Base-by-base conservation (phyloP, 2,329 filamentous ascomycete genomes). In the Tolypocladium pustulatum region DNA sequence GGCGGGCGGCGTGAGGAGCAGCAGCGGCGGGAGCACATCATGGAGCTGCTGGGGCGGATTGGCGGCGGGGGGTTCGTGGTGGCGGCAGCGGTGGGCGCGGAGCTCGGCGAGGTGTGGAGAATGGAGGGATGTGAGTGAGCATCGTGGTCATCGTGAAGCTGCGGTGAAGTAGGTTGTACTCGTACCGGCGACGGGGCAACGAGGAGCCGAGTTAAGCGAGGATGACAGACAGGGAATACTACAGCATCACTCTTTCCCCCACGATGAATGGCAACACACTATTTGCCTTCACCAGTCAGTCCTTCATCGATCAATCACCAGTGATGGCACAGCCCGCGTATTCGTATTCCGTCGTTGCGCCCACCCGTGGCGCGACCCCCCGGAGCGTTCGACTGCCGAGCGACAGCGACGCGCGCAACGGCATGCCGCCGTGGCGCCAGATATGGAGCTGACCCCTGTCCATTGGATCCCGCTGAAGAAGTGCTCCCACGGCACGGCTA, bases 61-160 rank as follows among this genome's bases (percentile, higher is more conserved):
- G 62, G 66, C 10, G 32, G 36, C 10, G 40, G 10, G 13, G 62
- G 61, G 0, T 72, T 71, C 60, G 65, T 67, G 1, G 68, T 67
- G 17, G 70, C 69, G 2, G 41, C 59, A 20, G 59, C 68, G 0
- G 34, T 55, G n/a, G 69, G 30, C 59, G 22, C 32, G 22, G 55
- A 38, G 17, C 40, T 37, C 27, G 17, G 25, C 27, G 46, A 51
- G 46, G 15, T 51, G 46, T 51, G 46, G 46, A 17, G 13, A 6
- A 17, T 22, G 41, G 41, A 25, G 41, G 10, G 3, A 13, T 13
- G 32, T 34, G 32, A 34, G 32, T 34, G 32, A 34, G 32, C 32
- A 9, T 34, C 5, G 32, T 5, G 32, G n/a, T n/a, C n/a, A n/a
- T n/a, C n/a, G n/a, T n/a, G n/a, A n/a, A n/a, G n/a, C 38, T 7